phyloP scores from a whole-genome alignment of 768 basidiomycete genomes.

The Xerocomus brunneocitrinus region DNA sequence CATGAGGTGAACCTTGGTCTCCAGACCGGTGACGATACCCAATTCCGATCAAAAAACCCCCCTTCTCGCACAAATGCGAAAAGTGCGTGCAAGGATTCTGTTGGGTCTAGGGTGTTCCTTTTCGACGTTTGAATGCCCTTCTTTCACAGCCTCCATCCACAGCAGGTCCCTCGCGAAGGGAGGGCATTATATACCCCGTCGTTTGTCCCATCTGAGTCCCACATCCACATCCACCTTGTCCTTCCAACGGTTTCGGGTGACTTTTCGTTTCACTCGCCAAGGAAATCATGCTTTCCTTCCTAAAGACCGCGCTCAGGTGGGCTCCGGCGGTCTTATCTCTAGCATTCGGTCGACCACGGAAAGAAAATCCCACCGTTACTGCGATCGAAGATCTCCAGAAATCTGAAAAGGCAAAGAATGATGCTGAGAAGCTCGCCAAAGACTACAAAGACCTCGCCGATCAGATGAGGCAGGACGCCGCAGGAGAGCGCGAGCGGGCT shows the following conservation, averaged over 20 bases:
- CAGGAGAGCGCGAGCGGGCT: slow-evolving; percentile 7
- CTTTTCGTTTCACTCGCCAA: not conserved
- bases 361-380: slow-evolving; percentile 9
- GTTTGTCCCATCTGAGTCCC: too few relatives aligned
- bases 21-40: too few relatives aligned
- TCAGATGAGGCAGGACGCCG: slow-evolving; percentile 4
- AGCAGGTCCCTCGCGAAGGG: too few relatives aligned
- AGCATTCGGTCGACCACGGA: not conserved
- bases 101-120: not conserved
- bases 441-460: not conserved
- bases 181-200: not conserved
- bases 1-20: not conserved
- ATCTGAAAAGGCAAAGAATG: slow-evolving; percentile 7
- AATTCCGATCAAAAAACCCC: not conserved
- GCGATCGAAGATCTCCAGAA: slow-evolving; percentile 4
- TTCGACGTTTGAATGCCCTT: not conserved
- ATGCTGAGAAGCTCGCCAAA: slow-evolving; percentile 4
- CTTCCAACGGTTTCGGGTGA: not conserved
- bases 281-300: not conserved
- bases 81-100: not conserved
- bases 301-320: not conserved
- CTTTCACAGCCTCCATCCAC: not conserved
- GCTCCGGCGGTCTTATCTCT: not conserved
- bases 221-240: not conserved
- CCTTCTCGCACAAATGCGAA: not conserved